Base-by-base conservation (phyloP, 768 basidiomycete species). In the Daedaleopsis nitida region DNA sequence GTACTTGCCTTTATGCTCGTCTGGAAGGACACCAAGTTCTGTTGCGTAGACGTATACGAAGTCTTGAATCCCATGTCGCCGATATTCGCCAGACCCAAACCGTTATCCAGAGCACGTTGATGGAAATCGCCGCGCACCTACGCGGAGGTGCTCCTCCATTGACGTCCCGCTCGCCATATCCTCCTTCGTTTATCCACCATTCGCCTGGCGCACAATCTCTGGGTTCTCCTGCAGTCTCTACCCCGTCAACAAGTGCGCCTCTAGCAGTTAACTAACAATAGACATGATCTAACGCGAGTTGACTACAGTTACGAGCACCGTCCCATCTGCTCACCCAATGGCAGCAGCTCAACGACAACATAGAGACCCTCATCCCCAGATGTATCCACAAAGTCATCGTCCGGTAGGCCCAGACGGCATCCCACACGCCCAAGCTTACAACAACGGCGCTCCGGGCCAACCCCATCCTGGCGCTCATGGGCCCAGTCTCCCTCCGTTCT, bases 51-150 rank as follows among this genome's bases (percentile, higher is more conserved):
- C 93, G 95, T 52, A 96, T 97, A 64, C 87, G 92, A 68, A 93
- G 86, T 70, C 83, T 97, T 57, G 95, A 97, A 75, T 66, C 82
- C 27, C 92, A 93, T 74, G 94, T 96, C 56, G 83, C 89, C 47
- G 92, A 94, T 53, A 92, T 93, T 69, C 86, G 86, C 57, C 80
- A 83, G 57, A 82, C 86, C 0, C 91, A 93, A 71, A 76, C 79
- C 32, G 80, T 85, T 13, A 96, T 96, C 52, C 90, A 92, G 66
- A 89, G 79, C 66, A 89, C 86, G 0, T 81, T 98, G 12, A 77
- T 86, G 55, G 95, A 96, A 69, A 83, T 98, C 60, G 86, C 91
- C 55, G 79, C 84, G 17, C 87, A 92, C 65, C 75, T 97, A 43
- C 89, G 92, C n/a, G 79, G 77, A 63, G 80, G 81, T 21, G 47